phyloP scores from a whole-genome alignment of 257 asterid species.

The Jacaranda copaia region DNA sequence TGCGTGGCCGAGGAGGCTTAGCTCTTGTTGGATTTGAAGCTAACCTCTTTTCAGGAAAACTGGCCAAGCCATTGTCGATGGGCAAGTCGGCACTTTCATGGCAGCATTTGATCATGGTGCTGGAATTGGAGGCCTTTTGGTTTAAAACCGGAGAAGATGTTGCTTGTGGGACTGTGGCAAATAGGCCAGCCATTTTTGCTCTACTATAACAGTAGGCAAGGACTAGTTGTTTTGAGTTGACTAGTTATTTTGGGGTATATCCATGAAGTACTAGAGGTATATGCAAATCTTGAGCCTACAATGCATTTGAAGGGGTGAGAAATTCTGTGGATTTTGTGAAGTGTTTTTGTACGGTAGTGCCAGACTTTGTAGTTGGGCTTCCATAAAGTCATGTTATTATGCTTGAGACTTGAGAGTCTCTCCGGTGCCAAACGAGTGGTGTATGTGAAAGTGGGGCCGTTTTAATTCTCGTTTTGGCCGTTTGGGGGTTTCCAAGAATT shows the following conservation, averaged over 20 bases:
- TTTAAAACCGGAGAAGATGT: constrained; percentile 25
- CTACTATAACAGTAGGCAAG: too few relatives aligned
- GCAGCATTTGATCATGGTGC: constrained; percentile 41
- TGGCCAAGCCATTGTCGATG: constrained; percentile 32
- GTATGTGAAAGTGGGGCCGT: not conserved
- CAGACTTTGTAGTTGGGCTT: too few relatives aligned
- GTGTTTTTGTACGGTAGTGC: not conserved
- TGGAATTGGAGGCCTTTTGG: constrained; percentile 10
- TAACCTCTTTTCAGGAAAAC: constrained; percentile 57
- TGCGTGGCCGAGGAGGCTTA: constrained; percentile 69
- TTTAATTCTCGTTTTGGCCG: not conserved
- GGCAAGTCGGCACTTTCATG: constrained; percentile 19
- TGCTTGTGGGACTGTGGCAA: constrained; percentile 38
- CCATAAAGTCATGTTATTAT: not conserved
- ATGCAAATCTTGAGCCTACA: too few relatives aligned
- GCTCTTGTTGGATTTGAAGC: constrained; percentile 5
- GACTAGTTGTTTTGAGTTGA: not conserved
- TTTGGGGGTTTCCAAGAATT: not conserved
- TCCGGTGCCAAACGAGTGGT: constrained; percentile 10
- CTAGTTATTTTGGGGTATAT: not conserved
- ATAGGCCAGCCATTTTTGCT: constrained; percentile 39
- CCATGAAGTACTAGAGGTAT: not conserved
- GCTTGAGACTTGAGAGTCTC: not conserved
- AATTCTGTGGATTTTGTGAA: too few relatives aligned
- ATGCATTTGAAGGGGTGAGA: too few relatives aligned